Conservation (phyloP, 495 filamentous ascomycete species). For the Neurospora intermedia region DNA sequence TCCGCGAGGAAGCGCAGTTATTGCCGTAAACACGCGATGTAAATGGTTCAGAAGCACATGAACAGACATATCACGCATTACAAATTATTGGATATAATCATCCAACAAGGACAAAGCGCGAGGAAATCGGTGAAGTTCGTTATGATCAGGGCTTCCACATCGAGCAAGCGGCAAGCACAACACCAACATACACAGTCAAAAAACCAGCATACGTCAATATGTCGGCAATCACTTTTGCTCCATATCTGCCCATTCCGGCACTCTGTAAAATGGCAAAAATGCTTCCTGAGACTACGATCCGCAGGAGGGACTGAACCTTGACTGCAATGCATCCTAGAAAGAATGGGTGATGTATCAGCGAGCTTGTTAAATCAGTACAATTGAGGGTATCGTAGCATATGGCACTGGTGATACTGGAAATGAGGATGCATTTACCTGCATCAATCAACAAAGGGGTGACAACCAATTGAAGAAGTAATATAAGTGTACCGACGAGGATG, state of each 20-base stretch:
- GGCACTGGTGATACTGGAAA: background rate
- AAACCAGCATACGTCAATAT: background rate
- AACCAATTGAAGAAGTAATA: background rate
- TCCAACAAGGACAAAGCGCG: background rate
- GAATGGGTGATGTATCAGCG: background rate
- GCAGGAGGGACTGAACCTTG: fast-evolving
- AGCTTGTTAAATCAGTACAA: background rate
- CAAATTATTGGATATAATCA: background rate
- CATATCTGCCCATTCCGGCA: background rate
- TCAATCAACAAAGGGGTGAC: background rate
- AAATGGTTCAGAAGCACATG: background rate
- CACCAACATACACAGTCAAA: background rate
- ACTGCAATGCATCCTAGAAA: background rate
- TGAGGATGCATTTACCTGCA: background rate
- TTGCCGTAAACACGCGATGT: background rate
- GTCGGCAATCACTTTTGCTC: background rate
- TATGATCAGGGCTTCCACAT: background rate
- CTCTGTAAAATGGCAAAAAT: background rate
- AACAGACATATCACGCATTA: background rate
- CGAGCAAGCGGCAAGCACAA: background rate
- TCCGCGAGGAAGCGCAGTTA: background rate
- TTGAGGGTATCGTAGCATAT: background rate
- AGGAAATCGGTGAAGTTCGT: background rate
- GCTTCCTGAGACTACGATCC: background rate
- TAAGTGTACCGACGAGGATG: background rate